These are phyloP conservation scores for Aurinia saxatilis DNA, from an alignment of 345 rosid genomes.

Conservation along the genomic window DNA sequence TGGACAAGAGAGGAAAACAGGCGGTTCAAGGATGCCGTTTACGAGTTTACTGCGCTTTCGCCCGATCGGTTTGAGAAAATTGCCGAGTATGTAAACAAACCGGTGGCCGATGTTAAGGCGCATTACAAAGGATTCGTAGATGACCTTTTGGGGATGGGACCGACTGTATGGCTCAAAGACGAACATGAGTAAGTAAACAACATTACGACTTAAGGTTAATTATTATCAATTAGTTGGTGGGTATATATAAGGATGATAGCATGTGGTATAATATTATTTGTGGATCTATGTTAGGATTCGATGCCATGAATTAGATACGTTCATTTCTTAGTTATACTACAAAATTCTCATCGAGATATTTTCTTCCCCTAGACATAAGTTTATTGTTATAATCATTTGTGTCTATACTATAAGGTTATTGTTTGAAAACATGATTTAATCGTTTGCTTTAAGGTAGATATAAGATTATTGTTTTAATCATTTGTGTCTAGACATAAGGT, in stretches of 20 bases:
- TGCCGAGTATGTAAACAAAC: neutral
- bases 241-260: no score
- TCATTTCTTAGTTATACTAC: neutral
- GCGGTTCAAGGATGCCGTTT: neutral
- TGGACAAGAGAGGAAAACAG: conserved; percentile 15
- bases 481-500: no score
- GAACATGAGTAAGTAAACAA: conserved; percentile 15
- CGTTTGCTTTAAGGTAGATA: no score
- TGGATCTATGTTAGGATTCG: neutral
- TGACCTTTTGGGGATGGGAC: neutral
- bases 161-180: neutral
- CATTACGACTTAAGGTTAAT: neutral
- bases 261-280: neutral
- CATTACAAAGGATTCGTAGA: conserved; percentile 8
- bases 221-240: neutral
- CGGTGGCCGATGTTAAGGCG: neutral
- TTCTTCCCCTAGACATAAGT: neutral
- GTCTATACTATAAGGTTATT: no score
- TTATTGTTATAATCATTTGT: neutral
- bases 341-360: neutral
- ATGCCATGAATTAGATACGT: neutral
- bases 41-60: neutral
- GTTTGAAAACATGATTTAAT: no score
- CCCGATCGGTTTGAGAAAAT: neutral
- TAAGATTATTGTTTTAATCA: neutral